Conservation (phyloP, 345 rosid genomes). For the Toxicodendron radicans region DNA sequence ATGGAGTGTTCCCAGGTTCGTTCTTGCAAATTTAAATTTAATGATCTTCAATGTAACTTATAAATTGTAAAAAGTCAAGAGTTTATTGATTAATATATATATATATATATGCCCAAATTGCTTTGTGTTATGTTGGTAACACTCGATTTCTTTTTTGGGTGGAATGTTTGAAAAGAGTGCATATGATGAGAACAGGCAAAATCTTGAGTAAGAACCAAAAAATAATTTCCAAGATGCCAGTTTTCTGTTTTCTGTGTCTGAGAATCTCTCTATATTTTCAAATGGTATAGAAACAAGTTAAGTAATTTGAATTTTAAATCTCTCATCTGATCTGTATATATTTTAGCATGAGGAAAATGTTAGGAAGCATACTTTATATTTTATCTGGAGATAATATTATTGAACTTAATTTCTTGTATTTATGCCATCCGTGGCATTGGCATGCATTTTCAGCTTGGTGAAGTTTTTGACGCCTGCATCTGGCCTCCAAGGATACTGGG, state of each 20-base stretch:
- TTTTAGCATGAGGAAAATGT: not conserved
- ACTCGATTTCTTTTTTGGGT: not conserved
- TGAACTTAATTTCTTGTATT: not conserved
- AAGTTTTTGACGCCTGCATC: constrained; percentile 88
- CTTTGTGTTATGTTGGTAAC: not conserved
- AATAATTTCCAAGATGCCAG: not conserved
- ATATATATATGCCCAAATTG: too few relatives aligned
- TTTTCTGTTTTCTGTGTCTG: not conserved
- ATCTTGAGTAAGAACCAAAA: not conserved
- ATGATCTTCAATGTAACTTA: not conserved
- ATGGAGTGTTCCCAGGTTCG: constrained; percentile 94
- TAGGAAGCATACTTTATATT: not conserved
- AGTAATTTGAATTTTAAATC: not conserved
- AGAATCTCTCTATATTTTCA: not conserved
- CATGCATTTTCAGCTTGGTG: constrained; percentile 63
- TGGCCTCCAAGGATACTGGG: constrained; percentile 96
- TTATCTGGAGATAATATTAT: not conserved
- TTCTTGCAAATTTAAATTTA: constrained; percentile 13
- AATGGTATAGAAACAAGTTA: not conserved
- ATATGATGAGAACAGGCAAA: not conserved
- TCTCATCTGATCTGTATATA: not conserved
- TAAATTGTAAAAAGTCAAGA: too few relatives aligned
- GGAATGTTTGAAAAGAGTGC: not conserved
- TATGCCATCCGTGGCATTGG: not conserved
- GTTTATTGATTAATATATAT: too few relatives aligned